Conservation (phyloP, 2,329 filamentous ascomycete genomes). For the Trichoderma cornu-damae region DNA sequence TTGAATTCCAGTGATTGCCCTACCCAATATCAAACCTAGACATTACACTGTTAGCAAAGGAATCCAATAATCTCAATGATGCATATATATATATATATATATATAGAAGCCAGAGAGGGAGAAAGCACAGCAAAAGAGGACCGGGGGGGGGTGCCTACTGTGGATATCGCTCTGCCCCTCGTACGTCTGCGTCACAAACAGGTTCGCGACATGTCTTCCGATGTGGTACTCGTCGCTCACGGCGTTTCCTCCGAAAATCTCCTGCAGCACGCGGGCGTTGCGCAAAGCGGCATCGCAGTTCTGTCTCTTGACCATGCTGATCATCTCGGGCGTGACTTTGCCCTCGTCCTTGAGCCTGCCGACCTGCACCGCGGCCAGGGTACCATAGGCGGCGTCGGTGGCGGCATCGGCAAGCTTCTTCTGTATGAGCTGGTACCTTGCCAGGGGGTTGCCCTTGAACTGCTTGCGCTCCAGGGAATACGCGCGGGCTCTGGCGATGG, state of each 20-base stretch:
- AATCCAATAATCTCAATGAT: background rate
- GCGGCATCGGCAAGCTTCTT: slow-evolving; percentile 93
- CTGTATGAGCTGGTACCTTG: slow-evolving; percentile 94
- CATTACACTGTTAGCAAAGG: slow-evolving; percentile 26
- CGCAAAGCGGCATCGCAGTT: slow-evolving; percentile 88
- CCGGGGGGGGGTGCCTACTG: slow-evolving; percentile 63
- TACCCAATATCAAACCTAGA: slow-evolving; percentile 61
- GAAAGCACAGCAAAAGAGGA: no score
- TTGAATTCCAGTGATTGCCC: slow-evolving; percentile 69
- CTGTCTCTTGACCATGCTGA: slow-evolving; percentile 92
- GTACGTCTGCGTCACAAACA: slow-evolving; percentile 97
- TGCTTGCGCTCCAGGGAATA: slow-evolving; percentile 93
- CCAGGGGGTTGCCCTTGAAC: slow-evolving; percentile 92
- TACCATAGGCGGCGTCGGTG: slow-evolving; percentile 86
- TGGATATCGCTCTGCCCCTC: slow-evolving; percentile 99
- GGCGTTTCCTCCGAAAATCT: slow-evolving; percentile 97
- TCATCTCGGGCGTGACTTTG: slow-evolving; percentile 88
- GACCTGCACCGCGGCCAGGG: slow-evolving; percentile 85
- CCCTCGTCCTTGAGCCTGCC: slow-evolving; percentile 89
- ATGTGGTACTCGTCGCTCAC: slow-evolving; percentile 96
- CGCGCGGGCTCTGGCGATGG: slow-evolving; percentile 69
- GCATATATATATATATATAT: no score
- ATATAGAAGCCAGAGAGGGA: no score
- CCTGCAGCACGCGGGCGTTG: slow-evolving; percentile 77
- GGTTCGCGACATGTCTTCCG: slow-evolving; percentile 87